Percentiles rank a stretch among this genome's conserved stretches.
These are phyloP conservation scores for Cladophialophora immunda DNA, from an alignment of 2,329 filamentous ascomycete genomes.

Conservation along the genomic window DNA sequence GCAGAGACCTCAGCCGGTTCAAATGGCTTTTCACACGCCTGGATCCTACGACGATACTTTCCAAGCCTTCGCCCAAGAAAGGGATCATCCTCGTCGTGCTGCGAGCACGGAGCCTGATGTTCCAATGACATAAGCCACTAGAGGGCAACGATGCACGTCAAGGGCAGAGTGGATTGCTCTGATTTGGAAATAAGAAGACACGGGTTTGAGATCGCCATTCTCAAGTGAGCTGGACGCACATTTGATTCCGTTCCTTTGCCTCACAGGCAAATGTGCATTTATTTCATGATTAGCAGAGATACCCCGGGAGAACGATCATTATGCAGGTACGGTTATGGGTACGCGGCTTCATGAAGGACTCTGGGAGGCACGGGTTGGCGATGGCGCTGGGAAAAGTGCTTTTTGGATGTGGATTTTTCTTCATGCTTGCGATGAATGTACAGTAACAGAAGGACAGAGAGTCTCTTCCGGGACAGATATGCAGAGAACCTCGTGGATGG, in stretches of 20 bases:
- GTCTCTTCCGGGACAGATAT: not conserved
- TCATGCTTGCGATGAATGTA: not conserved
- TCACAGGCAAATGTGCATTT: not conserved
- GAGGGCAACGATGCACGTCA: not conserved
- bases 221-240: not conserved
- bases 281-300: not conserved
- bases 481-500: not conserved
- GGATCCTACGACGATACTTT: conserved; percentile 27
- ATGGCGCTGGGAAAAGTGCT: not conserved
- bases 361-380: not conserved
- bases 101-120: not conserved
- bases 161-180: not conserved
- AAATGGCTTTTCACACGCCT: not conserved
- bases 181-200: not conserved
- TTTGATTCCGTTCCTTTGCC: not conserved
- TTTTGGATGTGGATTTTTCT: not conserved
- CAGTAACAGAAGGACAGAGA: not conserved
- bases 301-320: not conserved
- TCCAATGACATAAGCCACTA: not conserved
- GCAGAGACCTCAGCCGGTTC: not conserved
- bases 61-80: not conserved
- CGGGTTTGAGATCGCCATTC: not conserved
- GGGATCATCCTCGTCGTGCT: not conserved
- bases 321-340: not conserved
- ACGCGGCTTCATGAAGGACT: not conserved